These are phyloP conservation scores for Rutstroemia sp. DNA, from an alignment of 2,329 filamentous ascomycete species.

Conservation along the genomic window DNA sequence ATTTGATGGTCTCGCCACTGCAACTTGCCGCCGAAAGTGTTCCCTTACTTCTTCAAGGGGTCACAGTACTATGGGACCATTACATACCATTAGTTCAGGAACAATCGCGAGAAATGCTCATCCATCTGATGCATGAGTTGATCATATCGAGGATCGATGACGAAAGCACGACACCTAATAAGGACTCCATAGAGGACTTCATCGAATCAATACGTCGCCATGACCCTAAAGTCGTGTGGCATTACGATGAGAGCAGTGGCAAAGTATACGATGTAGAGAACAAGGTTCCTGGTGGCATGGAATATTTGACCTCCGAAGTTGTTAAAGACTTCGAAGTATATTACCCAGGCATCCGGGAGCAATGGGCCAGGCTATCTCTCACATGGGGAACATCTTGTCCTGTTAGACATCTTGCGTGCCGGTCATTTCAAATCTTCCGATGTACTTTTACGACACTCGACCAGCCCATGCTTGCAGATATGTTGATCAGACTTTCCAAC, in stretches of 20 bases:
- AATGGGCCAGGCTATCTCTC: conserved; percentile 84
- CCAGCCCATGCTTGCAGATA: conserved; percentile 90
- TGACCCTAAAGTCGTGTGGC: conserved; percentile 81
- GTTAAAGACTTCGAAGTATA: conserved; percentile 78
- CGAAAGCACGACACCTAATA: conserved; percentile 51
- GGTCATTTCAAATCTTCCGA: conserved; percentile 94
- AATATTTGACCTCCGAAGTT: conserved; percentile 71
- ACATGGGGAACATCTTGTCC: conserved; percentile 97
- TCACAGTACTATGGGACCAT: conserved; percentile 94
- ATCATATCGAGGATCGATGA: conserved; percentile 76
- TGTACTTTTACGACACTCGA: conserved; percentile 88
- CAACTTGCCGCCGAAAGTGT: conserved; percentile 72
- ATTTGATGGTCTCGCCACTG: conserved; percentile 89
- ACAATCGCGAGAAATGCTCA: conserved; percentile 93
- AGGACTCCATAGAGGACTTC: conserved; percentile 74
- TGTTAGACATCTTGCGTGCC: conserved; percentile 87
- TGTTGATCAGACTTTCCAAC: conserved; percentile 90
- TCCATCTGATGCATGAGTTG: conserved; percentile 93
- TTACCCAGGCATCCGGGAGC: conserved; percentile 79
- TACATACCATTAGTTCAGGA: conserved; percentile 93
- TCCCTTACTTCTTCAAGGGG: conserved; percentile 80
- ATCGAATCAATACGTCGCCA: conserved; percentile 82
- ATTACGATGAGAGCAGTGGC: conserved; percentile 86
- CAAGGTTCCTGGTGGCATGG: conserved; percentile 84
- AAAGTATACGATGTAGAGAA: conserved; percentile 65